phyloP scores from a whole-genome alignment of 2,329 filamentous ascomycete species.

The Aspergillus ustus region DNA sequence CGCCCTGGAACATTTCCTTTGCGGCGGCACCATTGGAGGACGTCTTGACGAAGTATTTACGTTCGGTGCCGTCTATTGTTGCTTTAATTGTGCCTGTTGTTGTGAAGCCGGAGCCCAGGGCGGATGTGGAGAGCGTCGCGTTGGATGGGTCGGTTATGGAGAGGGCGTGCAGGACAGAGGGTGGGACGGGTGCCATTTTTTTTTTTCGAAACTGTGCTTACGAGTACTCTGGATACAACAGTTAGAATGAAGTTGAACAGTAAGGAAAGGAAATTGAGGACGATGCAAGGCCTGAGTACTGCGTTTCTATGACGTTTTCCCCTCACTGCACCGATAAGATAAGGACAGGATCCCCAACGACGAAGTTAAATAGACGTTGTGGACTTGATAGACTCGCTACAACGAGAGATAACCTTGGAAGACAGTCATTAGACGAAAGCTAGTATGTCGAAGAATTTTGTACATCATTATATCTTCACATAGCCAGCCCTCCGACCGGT shows the following conservation, averaged over 20 bases:
- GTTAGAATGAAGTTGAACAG: not conserved
- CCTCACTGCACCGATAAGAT: not conserved
- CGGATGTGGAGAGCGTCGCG: slow-evolving; percentile 41
- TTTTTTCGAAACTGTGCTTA: not conserved
- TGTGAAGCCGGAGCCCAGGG: slow-evolving; percentile 50
- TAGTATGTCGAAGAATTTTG: not conserved
- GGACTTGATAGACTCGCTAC: not conserved
- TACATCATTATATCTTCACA: not conserved
- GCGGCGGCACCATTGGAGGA: slow-evolving; percentile 38
- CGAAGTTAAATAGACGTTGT: not conserved
- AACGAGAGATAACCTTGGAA: not conserved
- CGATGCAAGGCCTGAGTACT: not conserved
- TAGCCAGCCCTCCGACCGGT: not conserved
- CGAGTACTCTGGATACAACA: not conserved
- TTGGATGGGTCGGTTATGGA: slow-evolving; percentile 41
- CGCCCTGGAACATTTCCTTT: slow-evolving; percentile 61
- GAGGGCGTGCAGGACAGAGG: slow-evolving; percentile 44
- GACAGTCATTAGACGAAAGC: not conserved
- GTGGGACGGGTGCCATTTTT: slow-evolving; percentile 37
- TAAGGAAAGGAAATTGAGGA: not conserved
- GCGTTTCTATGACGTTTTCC: slow-evolving; percentile 1
- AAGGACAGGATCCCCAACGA: no score
- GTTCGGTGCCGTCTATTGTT: slow-evolving; percentile 32
- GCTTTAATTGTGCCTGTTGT: slow-evolving; percentile 48
- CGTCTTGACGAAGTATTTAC: slow-evolving; percentile 48